Base-by-base conservation (phyloP, 768 basidiomycete genomes). In the Xanthoconium purpureum region DNA sequence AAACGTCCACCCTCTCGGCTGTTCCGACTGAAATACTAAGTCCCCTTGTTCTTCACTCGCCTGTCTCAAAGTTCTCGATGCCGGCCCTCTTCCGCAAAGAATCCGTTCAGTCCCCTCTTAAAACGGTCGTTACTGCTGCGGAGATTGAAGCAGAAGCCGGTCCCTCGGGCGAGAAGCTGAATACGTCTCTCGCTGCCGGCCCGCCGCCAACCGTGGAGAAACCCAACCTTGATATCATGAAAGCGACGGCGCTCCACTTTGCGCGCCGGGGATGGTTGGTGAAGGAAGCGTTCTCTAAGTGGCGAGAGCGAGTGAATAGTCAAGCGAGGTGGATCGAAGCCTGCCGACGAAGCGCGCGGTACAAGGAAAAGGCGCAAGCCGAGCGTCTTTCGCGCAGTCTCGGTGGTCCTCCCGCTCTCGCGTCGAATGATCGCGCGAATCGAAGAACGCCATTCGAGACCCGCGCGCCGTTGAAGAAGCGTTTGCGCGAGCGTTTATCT, bases 301-400 rank as follows among this genome's bases (percentile, higher is more conserved):
- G 85, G 85, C 65, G 75, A 60, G 68, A 77, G 58, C 74, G 74
- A 45, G 59, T 77, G 10, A 70, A 70, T 1, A 79, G 80, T 35
- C 74, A 75, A 50, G 76, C 71, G 37, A 80, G 76, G n/a, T 89
- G 83, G 79, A 63, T 77, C 6, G 84, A 87, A 48, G 88, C 88
- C 1, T 80, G 81, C 56, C 72, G 70, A 54, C 80, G 81, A 44
- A 83, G 85, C 54, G 80, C 87, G 29, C 76, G 74, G 5, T 90
- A 90, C 66, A 80, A 80, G 43, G 72, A 79, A 56, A 86, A 81
- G 62, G 64, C 84, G 10, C 67, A 71, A 30, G 61, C 65, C 0
- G 65, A 71, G 35, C 73, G 72, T 13, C 63, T 76, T 17, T 68
- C 74, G 3, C 65, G 63, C 17, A 73, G 69, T 36, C 46, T 58